phyloP scores from a whole-genome alignment of 768 basidiomycete genomes.

The Hygrocybe coccinea region DNA sequence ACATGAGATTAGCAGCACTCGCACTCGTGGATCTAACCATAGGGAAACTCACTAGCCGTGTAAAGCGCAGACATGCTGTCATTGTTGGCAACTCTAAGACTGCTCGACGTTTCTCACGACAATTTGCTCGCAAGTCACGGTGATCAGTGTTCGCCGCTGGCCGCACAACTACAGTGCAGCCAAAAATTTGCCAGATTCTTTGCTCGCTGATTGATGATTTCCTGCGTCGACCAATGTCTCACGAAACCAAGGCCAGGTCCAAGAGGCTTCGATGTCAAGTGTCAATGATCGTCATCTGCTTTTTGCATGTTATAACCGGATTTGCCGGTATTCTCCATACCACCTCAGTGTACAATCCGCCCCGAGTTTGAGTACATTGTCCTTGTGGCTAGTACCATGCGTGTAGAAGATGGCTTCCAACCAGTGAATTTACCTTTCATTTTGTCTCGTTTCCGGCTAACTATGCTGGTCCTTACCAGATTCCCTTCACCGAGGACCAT shows the following conservation, averaged over 20 bases:
- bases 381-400: conserved; percentile 40
- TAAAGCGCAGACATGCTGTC: conserved; percentile 70
- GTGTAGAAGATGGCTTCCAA: conserved; percentile 64
- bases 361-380: too few relatives aligned
- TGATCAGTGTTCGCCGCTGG: not conserved
- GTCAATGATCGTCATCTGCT: not conserved
- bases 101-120: not conserved
- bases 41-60: conserved; percentile 44
- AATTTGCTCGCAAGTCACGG: not conserved
- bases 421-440: conserved; percentile 33
- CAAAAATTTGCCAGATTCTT: not conserved
- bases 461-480: conserved; percentile 29
- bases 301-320: not conserved
- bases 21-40: not conserved
- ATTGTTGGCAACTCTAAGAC: conserved; percentile 28
- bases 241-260: not conserved
- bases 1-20: not conserved
- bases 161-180: not conserved
- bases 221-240: conserved; percentile 7
- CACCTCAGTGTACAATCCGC: not conserved
- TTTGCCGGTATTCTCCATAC: not conserved
- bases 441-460: not conserved
- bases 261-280: too few relatives aligned
- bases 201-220: not conserved
- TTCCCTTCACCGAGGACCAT: conserved; percentile 52